Evolutionary conservation across 2,329 filamentous ascomycete species (phyloP), one percentile per base, ranked within the genome.

Genomic region (Phialophora expanda): DNA sequence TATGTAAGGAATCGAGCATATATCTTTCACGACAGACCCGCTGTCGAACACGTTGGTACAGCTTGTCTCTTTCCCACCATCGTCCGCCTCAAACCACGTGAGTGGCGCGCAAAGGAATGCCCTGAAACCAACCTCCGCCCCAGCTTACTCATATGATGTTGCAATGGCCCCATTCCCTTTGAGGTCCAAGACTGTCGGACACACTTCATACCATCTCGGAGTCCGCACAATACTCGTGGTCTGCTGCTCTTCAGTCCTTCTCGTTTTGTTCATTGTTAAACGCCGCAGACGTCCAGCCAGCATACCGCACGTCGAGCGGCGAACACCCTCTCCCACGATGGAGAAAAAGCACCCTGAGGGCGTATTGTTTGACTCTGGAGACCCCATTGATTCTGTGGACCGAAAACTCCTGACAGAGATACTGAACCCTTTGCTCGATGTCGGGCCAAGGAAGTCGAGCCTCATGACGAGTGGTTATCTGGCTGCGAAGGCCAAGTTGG

Each of bases 381-480:
- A 55, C 28, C 53, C 53, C 4, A 55, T 55, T 24, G 28, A 32
- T 34, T 12, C 44, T 4, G 17, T 54, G 28, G 24, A 51, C 34
- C 30, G 44, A 20, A 44, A 32, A 20, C 28, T 38, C 6, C 30
- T 44, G 24, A 34, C 41, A 12, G 44, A 51, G 24, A 24, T 53
- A 22, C 34, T 22, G 17, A 53, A 53, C 30, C 56, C 20, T 17
- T 12, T 44, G 24, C 56, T 30, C 22, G 34, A 55, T 32, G 46
- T 14, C 22, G 28, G 44, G 12, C 30, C 48, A 7, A 22, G n/a
- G 12, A 20, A 20, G 28, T 34, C 58, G 48, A 51, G n/a, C 32
- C 46, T 51, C 20, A 41, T 61, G 28, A 69, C 67, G 12, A 67
- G 65, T 46, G 67, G 67, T 22, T 57, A 62, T 44, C 62, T 69